Base-by-base conservation (phyloP, 2,329 filamentous ascomycete genomes). In the Ophiostoma populinum region DNA sequence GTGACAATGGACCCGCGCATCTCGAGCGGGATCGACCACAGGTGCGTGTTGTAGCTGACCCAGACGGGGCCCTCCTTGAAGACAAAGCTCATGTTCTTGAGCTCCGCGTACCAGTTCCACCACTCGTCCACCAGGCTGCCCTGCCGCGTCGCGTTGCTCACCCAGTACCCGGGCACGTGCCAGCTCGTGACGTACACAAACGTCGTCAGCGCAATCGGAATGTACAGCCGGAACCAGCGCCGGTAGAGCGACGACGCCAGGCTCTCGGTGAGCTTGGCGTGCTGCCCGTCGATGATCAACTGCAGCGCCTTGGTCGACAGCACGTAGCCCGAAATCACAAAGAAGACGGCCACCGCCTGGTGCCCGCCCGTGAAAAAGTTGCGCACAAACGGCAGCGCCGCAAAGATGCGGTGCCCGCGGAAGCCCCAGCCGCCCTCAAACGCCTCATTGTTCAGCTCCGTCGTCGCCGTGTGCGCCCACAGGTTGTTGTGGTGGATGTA, bases 21-120 rank as follows among this genome's bases (percentile, higher is more conserved):
- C 47, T 78, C 73, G 15, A 71, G 55, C 0, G 73, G 70, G 35
- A 78, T 77, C 0, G 64, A 74, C 70, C 71, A 76, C 3, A 67
- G 48, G 42, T 77, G 73, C 19, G 58, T 59, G 44, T 74, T 71
- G 52, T 70, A 70, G 10, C 54, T 52, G 37, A 73, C 60, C 58
- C 68, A 75, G 9, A 67, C 63, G 8, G 63, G 63, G 6, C 70
- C 68, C 7, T 58, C 59, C 27, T 67, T 65, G 53, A 70, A 80
- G 25, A 77, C 49, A 48, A 75, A 80, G 51, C 65, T 79, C 54
- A 75, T 79, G 50, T 77, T 77, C 49, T 79, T 80, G 48, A 69
- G 58, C 48, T 79, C 69, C 40, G 49, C 40, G 42, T 65, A 65
- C 45, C 62, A 58, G 6, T 49, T 44, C 55, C 62, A 67, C 2